Conservation (phyloP, 805 yeast genomes). For the Saccharomycopsis javanensis region DNA sequence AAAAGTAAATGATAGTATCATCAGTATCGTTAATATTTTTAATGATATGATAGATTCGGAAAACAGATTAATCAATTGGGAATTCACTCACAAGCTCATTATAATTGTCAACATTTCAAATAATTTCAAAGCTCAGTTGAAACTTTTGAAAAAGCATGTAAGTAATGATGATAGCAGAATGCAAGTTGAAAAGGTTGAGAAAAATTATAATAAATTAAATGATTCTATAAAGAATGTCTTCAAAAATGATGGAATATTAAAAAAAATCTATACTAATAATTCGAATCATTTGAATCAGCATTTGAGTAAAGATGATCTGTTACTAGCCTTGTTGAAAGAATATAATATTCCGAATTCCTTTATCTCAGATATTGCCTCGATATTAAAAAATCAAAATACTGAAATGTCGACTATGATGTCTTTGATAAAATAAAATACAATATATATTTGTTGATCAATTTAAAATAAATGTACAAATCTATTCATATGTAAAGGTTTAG, state of each 20-base stretch:
- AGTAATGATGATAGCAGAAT: neutral
- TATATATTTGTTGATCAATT: neutral
- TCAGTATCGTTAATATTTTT: neutral
- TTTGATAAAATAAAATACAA: neutral
- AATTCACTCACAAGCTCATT: neutral
- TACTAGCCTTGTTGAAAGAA: neutral
- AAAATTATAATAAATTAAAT: neutral
- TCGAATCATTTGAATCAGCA: neutral
- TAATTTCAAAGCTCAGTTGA: neutral
- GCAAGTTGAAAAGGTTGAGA: neutral
- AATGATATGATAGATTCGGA: neutral
- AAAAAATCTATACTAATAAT: neutral
- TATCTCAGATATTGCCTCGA: neutral
- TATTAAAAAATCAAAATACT: neutral
- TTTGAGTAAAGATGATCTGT: neutral
- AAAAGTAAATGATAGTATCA: neutral
- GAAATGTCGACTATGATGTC: neutral
- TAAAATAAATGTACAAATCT: too few relatives aligned
- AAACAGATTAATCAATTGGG: constrained; percentile 2
- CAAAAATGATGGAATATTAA: neutral
- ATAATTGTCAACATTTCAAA: neutral
- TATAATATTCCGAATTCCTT: neutral
- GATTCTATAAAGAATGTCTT: neutral
- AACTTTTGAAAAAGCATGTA: neutral
- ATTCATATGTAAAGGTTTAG: too few relatives aligned